Base-by-base conservation (phyloP, 768 basidiomycete genomes). In the Calocera cornea region DNA sequence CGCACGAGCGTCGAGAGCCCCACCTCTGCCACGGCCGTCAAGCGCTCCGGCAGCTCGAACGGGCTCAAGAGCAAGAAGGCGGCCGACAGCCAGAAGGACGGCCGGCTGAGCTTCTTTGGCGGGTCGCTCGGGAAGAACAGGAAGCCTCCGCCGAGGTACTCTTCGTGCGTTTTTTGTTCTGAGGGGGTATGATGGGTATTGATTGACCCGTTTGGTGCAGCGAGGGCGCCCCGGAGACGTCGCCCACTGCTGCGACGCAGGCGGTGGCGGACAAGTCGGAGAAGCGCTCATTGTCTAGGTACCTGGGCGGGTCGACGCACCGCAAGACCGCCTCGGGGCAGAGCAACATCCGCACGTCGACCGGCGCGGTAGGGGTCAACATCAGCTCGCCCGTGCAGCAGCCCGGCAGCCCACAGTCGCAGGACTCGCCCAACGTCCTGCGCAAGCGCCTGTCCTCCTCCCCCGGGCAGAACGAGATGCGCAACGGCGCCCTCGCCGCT, bases 101-200 rank as follows among this genome's bases (percentile, higher is more conserved):
- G 71, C 36, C 74, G 76, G 50, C 64, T 90, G 69, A 93, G 92
- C 72, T 86, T 95, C 72, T 95, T 97, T 73, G 90, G 89, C 16
- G 82, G 80, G 0, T 78, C 86, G 3, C 73, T 90, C 66, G 84
- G 86, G 33, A 88, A 87, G 75, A 78, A 79, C 41, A 79, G 93
- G 70, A 95, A 97, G 74, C 93, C 93, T 0, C 82, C 92, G 0
- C 92, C 91, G 19, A 83, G 83, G 75, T 86, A 86, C 70, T 83
- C 86, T 27, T 72, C 79, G 87, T 87, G 73, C 72, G 87, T 80
- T 64, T 70, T 71, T 67, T 29, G n/a, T 41, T 41, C 67, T n/a
- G n/a, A 80, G 36, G 75, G 66, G 75, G 75, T 14, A 65, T 74
- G 36, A 80, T 78, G 27, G 76, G 73, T 14, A 77, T 79, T 29